phyloP scores from a whole-genome alignment of 768 basidiomycete genomes.

The Lactarius pseudohatsudake region DNA sequence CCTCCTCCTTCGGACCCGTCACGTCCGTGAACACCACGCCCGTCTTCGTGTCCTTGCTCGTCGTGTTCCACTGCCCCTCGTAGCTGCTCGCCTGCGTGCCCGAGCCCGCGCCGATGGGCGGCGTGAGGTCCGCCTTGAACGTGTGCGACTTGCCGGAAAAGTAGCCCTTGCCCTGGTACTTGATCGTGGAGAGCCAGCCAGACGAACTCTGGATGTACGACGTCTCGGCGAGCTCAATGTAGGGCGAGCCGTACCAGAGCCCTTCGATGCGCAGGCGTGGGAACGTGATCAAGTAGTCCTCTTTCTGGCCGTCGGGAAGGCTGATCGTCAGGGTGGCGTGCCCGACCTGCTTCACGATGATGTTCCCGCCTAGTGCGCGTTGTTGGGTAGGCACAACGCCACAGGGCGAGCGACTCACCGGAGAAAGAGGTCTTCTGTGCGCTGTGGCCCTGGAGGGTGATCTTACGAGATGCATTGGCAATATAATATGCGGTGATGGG shows the following conservation, averaged over 20 bases:
- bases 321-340: constrained; percentile 81
- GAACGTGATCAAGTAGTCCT: constrained; percentile 87
- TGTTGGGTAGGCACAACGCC: not conserved
- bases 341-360: constrained; percentile 92
- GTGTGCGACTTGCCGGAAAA: constrained; percentile 90
- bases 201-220: constrained; percentile 73
- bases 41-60: constrained; percentile 51
- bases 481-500: constrained; percentile 87
- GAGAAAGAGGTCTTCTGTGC: constrained; percentile 96
- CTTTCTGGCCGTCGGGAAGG: constrained; percentile 52
- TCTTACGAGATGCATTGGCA: constrained; percentile 72
- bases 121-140: constrained; percentile 80
- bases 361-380: constrained; percentile 52
- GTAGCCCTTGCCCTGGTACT: constrained; percentile 97
- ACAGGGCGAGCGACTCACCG: constrained; percentile 41
- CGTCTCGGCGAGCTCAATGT: constrained; percentile 86
- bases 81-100: constrained; percentile 44
- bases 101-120: constrained; percentile 36
- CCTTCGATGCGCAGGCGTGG: constrained; percentile 93
- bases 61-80: constrained; percentile 82
- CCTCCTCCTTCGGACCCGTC: constrained; percentile 68
- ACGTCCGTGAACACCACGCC: constrained; percentile 75
- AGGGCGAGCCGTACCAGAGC: constrained; percentile 86
- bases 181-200: constrained; percentile 56
- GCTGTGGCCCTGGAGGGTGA: constrained; percentile 81